Evolutionary conservation across 345 rosid genomes (phyloP).

Genomic region (Capsella bursapastoris): DNA sequence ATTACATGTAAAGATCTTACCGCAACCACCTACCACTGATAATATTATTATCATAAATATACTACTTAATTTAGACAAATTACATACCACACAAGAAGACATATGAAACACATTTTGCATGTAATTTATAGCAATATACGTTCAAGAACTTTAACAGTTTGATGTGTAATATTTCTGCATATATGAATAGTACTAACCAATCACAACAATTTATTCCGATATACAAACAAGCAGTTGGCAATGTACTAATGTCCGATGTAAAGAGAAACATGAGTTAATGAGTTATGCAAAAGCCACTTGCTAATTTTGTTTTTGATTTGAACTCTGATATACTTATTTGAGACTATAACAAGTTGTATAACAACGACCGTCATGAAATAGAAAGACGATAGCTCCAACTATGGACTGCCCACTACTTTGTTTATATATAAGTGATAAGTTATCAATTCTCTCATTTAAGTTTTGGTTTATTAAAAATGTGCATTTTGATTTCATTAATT

Average conservation of each 20-base stretch:
- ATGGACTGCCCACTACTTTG: background rate
- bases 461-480: background rate
- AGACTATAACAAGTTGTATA: background rate
- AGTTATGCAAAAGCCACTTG: slow-evolving; percentile 22
- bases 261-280: slow-evolving; percentile 20
- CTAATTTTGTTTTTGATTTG: slow-evolving; percentile 4
- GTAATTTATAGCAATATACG: background rate
- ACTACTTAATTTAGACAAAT: background rate
- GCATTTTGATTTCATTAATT: slow-evolving; percentile 4
- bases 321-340: background rate
- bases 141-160: slow-evolving; percentile 1
- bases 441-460: background rate
- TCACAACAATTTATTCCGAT: background rate
- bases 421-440: background rate
- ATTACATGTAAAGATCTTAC: slow-evolving; percentile 30
- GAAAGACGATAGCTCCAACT: slow-evolving; percentile 25
- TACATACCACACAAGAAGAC: background rate
- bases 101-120: background rate
- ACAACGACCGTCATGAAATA: background rate
- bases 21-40: slow-evolving; percentile 9
- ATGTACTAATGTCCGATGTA: background rate
- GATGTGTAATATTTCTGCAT: background rate
- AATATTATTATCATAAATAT: background rate
- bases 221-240: background rate
- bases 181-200: background rate